Evolutionary conservation across 1,139 yeast species (phyloP), one percentile per base, ranked within the genome.

Genomic region (Sugiyamaella paludigena): DNA sequence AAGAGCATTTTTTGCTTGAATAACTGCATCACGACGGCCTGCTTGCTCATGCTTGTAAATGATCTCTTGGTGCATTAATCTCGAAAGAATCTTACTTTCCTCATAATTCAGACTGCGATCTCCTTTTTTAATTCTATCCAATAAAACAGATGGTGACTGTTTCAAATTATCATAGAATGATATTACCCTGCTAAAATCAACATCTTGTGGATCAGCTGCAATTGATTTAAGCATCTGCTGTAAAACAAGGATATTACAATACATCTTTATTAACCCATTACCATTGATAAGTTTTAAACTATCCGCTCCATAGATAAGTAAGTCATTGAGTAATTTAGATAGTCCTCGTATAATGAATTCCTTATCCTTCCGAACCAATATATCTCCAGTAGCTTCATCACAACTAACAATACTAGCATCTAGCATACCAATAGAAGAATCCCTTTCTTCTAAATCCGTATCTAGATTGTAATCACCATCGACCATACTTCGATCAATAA

Each of bases 161-260:
- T 77, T 79, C 48, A 74, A 71, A 49, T 80, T 61, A 40, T 80
- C 80, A 63, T 81, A 87, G 66, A 81, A 87, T 8, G 71, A 66
- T 4, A 84, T 69, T 0, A 87, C 76, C 36, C 73, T 69, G 15
- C 76, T 67, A 67, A 86, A 83, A 55, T 81, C 79, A 7, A 84
- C 81, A n/a, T 71, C 69, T 43, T 78, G 77, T 0, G 87, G 83
- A 44, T 77, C 75, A 16, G 70, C 66, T 57, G 80, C 76, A 19
- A 86, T 73, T 52, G 80, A 81, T 58, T 88, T 77, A 52, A 84
- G 76, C 75, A 83, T 80, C 62, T 87, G 95, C 67, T 86, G 95
- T 43, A 87, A 68, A 0, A 87, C 83, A 49, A 81, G 76, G 32
- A 87, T 81, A 63, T 87, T 87, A 60, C 83, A 75, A 51, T 81